Evolutionary conservation across 805 yeast genomes (phyloP), one percentile per base, ranked within the genome.

Genomic region (Starmerella scarabaei): DNA sequence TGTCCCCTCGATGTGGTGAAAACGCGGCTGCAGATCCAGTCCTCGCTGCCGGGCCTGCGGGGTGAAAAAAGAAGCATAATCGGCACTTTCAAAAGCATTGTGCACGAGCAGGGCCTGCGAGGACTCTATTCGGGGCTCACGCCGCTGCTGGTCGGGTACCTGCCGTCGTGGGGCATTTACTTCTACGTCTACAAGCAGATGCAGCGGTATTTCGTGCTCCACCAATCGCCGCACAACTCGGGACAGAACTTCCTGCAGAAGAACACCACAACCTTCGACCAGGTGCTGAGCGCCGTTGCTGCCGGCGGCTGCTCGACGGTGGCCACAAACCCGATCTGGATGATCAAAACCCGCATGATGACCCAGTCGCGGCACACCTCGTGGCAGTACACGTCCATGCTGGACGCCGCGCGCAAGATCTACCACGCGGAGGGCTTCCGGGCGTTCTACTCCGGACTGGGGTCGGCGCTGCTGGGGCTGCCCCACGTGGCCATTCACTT

Each of bases 111-210:
- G 61, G 94, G 96, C 8, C 52, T 75, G 1, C 60, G 72, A 30
- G 97, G 97, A 0, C 65, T 91, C 12, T 91, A 91, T 57, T 66
- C 94, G 45, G 98, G 98, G 4, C 62, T 91, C 19, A 79, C 79
- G 2, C 97, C 98, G n/a, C 84, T 88, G 30, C 71, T 88, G 1
- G 61, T 88, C 37, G 98, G 98, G 0, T 91, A 91, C 60, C 75
- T 91, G 52, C 98, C 98, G 14, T 84, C 96, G 0, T 91, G 98
- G 98, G 85, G 85, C 68, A 81, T 91, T 35, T 91, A 91, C 58
- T 91, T 91, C 61, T 71, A 88, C 6, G 80, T 85, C 24, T 91
- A 91, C 59, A 97, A 88, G 56, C 53, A 59, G 32, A 33, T 44
- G 33, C 48, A 38, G 37, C 41, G 40, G 26, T n/a, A n/a, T n/a